These are phyloP conservation scores for Diplodia mutila DNA, from an alignment of 2,329 filamentous ascomycete genomes.

Conservation along the genomic window DNA sequence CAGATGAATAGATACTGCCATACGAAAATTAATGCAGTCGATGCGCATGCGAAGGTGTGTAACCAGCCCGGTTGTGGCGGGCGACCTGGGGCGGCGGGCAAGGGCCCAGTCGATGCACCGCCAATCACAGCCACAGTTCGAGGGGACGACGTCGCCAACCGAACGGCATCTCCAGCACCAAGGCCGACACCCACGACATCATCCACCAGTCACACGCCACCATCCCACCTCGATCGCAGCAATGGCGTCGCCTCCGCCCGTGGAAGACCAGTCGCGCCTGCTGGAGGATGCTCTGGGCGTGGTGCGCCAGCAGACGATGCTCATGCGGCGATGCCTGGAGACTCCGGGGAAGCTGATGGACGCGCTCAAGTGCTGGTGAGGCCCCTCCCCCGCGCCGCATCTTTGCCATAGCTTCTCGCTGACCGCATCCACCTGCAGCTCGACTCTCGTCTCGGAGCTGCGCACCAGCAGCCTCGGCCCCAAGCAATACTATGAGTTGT, in stretches of 20 bases:
- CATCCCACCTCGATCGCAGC: constrained; percentile 58
- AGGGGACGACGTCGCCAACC: constrained; percentile 24
- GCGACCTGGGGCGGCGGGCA: constrained; percentile 10
- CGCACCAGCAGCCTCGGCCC: constrained; percentile 96
- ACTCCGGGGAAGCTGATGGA: constrained; percentile 99
- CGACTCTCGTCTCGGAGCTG: constrained; percentile 96
- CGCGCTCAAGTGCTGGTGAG: constrained; percentile 96
- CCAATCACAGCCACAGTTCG: constrained; percentile 20
- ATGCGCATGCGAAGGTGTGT: constrained; percentile 7
- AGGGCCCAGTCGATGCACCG: constrained; percentile 6
- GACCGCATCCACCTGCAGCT: constrained; percentile 60
- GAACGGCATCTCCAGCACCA: constrained; percentile 22
- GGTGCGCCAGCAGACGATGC: constrained; percentile 92
- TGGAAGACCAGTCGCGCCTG: constrained; percentile 73
- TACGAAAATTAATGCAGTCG: background rate
- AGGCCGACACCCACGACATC: constrained; percentile 21
- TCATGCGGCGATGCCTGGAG: constrained; percentile 98
- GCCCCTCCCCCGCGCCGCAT: background rate
- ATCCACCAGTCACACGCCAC: constrained; percentile 24
- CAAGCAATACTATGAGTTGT: constrained; percentile 99
- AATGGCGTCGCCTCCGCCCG: constrained; percentile 54
- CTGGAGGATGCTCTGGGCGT: constrained; percentile 96
- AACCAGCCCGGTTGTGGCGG: background rate
- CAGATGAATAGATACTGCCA: no score
- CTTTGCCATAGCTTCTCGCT: constrained; percentile 1